phyloP scores from a whole-genome alignment of 164 flowering plant species.

The Warburgia ugandensis region DNA sequence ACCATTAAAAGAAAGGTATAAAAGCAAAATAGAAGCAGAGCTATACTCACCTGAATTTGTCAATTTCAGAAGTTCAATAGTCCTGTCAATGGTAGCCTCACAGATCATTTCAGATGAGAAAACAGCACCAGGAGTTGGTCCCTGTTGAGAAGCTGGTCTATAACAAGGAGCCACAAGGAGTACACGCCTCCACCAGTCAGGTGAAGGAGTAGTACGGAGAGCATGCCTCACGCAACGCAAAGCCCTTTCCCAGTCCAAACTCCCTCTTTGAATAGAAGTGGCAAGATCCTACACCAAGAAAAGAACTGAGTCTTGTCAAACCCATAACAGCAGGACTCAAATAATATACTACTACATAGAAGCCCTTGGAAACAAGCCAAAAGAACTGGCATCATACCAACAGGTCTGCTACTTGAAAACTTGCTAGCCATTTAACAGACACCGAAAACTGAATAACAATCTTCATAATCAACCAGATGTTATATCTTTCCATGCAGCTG shows the following conservation, averaged over 20 bases:
- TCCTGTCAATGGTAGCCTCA: conserved; percentile 88
- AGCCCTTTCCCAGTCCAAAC: conserved; percentile 98
- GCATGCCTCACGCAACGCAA: conserved; percentile 96
- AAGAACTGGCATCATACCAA: too few species aligned
- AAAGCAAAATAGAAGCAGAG: too few species aligned
- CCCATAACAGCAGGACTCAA: conserved; percentile 1
- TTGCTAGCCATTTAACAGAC: too few species aligned
- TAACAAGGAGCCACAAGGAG: conserved; percentile 83
- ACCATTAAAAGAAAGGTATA: background rate
- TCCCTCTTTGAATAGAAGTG: conserved; percentile 67
- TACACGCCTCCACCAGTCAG: conserved; percentile 99
- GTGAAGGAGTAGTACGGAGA: conserved; percentile 86
- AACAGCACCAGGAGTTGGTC: conserved; percentile 77
- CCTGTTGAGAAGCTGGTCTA: conserved; percentile 42
- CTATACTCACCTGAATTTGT: conserved; percentile 88
- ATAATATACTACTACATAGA: too few species aligned
- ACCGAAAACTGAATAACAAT: too few species aligned
- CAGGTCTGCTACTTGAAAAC: too few species aligned
- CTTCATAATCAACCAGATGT: too few species aligned
- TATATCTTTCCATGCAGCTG: too few species aligned
- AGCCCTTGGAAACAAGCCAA: too few species aligned
- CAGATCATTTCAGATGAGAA: conserved; percentile 91
- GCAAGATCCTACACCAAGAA: conserved; percentile 67
- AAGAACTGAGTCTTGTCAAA: conserved; percentile 4
- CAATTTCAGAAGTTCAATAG: conserved; percentile 65